These are phyloP conservation scores for Suillus plorans DNA, from an alignment of 768 basidiomycete genomes.

Conservation along the genomic window DNA sequence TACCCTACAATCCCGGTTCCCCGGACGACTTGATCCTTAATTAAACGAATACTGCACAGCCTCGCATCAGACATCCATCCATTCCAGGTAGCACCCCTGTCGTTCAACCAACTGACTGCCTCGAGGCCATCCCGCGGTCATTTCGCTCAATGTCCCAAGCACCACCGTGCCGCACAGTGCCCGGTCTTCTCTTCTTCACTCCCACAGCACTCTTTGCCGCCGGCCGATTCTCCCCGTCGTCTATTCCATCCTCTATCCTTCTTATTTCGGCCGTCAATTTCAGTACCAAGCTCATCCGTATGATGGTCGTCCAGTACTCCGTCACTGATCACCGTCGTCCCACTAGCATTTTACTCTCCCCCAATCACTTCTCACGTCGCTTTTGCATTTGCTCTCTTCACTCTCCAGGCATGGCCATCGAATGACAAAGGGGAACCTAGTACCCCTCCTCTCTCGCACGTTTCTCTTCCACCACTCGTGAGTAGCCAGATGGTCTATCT, in stretches of 20 bases:
- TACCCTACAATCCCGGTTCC: background rate
- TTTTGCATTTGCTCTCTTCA: background rate
- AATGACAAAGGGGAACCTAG: background rate
- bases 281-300: background rate
- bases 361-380: background rate
- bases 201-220: background rate
- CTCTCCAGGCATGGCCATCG: background rate
- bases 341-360: background rate
- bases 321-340: constrained; percentile 1
- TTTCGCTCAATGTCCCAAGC: background rate
- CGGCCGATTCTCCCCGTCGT: background rate
- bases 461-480: background rate
- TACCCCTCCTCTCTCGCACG: background rate
- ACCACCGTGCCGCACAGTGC: constrained; percentile 3
- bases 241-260: background rate
- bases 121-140: constrained; percentile 4
- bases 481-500: background rate
- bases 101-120: background rate
- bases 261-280: background rate
- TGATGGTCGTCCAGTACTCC: background rate
- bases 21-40: constrained; percentile 5
- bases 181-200: constrained; percentile 1
- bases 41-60: background rate
- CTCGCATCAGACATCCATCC: background rate
- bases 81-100: background rate